Base-by-base conservation (phyloP, 2,329 filamentous ascomycete species). In the Penicillium sp. region DNA sequence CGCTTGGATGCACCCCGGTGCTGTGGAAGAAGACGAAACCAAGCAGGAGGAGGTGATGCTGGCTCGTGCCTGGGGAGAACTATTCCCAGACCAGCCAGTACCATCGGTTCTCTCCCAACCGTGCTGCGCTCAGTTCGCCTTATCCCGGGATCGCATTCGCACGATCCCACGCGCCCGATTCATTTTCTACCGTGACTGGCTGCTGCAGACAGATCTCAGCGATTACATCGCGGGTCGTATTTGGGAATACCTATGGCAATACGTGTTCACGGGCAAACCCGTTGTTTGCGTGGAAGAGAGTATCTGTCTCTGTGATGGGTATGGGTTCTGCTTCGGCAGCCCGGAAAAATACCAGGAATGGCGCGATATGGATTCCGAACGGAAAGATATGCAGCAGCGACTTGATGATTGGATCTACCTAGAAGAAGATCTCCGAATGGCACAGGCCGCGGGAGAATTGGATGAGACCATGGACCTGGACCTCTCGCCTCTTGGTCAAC, bases 161-260 rank as follows among this genome's bases (percentile, higher is more conserved):
- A 77, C 81, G 1, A 81, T 84, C 37, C 84, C 85, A 1, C 79
- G 81, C 56, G 78, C 81, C 26, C 80, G 83, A 50, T 89, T 85
- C 69, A 76, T 85, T 22, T 84, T 81, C 69, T 85, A 86, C 67
- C 81, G 86, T 28, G 83, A 88, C 67, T 89, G 87, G 87, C 74
- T 89, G 2, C 76, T 88, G 30, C 79, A 80, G n/a, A 88, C 86
- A 0, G 77, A 82, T 22, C 71, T 88, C 33, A 78, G 76, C 24
- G 85, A 88, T 68, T 82, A 81, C 45, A 77, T 88, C 22, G 84
- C 83, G 13, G 86, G 86, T 2, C 80, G 87, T 2, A 80, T 88
- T 17, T 88, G 86, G 79, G 87, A 89, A 71, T 88, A 89, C 69
- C 74, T 88, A 1, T 89, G 87, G 87, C 86, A 88, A 62, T 86